Evolutionary conservation across 2,329 filamentous ascomycete genomes (phyloP).

Genomic region (Beauveria sp.): DNA sequence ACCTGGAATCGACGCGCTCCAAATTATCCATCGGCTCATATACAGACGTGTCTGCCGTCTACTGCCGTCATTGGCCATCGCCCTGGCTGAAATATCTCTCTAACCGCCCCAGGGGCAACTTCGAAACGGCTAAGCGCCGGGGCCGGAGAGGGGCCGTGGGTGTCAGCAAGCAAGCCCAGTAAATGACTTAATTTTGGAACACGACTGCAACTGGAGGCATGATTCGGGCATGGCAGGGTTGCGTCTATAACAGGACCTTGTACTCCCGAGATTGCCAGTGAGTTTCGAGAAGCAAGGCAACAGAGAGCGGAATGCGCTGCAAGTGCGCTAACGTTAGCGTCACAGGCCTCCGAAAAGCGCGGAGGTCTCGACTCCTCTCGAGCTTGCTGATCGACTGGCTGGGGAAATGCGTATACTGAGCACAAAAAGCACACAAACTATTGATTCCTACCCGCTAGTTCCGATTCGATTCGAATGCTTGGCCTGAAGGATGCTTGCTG

Average conservation of each 20-base stretch:
- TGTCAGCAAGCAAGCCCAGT: not conserved
- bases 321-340: not conserved
- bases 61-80: not conserved
- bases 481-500: too few relatives aligned
- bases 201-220: not conserved
- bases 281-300: not conserved
- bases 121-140: slow-evolving; percentile 4
- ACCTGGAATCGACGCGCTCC: not conserved
- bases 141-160: not conserved
- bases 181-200: slow-evolving; percentile 3
- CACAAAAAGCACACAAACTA: not conserved
- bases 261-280: not conserved
- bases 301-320: not conserved
- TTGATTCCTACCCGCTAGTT: not conserved
- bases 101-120: not conserved
- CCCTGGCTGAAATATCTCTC: not conserved
- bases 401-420: not conserved
- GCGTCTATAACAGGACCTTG: not conserved
- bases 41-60: not conserved
- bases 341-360: not conserved
- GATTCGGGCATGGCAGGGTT: not conserved
- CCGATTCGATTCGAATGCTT: not conserved
- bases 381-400: not conserved
- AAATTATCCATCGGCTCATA: not conserved
- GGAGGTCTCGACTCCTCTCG: not conserved